Percentiles rank a stretch among this genome's conserved stretches.
Evolutionary conservation across 139 green algal species (phyloP).

Genomic region (Microglena sp.): DNA sequence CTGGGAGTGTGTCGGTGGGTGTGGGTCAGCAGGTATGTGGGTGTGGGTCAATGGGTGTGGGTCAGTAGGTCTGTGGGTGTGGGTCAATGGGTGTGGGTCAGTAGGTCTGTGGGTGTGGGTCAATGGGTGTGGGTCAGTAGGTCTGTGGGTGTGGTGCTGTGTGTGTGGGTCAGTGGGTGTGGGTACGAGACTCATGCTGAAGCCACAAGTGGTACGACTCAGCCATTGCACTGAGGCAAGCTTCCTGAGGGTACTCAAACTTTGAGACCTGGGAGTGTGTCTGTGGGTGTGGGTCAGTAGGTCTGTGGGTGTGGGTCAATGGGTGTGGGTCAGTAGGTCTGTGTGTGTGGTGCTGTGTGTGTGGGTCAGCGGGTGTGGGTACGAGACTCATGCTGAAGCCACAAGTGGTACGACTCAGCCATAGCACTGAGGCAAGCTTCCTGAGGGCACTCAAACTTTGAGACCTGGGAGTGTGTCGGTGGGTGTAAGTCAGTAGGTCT

Average conservation of each 20-base stretch:
- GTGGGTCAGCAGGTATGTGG: not conserved
- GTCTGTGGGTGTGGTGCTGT: not conserved
- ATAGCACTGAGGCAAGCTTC: slow-evolving; percentile 60
- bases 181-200: slow-evolving; percentile 25
- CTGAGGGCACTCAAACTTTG: slow-evolving; percentile 31
- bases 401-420: slow-evolving; percentile 67
- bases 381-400: slow-evolving; percentile 75
- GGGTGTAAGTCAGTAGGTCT: not conserved
- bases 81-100: not conserved
- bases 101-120: not conserved
- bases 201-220: slow-evolving; percentile 6
- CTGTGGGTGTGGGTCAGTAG: no score
- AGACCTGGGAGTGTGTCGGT: slow-evolving; percentile 16
- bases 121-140: not conserved
- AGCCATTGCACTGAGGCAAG: slow-evolving; percentile 46
- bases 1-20: slow-evolving; percentile 11
- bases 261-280: no score
- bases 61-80: not conserved
- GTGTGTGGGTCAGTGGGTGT: not conserved
- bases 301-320: no score
- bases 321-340: no score
- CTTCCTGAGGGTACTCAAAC: no score
- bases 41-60: not conserved
- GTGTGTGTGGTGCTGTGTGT: no score
- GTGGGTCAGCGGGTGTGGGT: no score